Percentiles rank a stretch among this genome's conserved stretches.
phyloP scores from a whole-genome alignment of 257 asterid species.

The Lantana camara region DNA sequence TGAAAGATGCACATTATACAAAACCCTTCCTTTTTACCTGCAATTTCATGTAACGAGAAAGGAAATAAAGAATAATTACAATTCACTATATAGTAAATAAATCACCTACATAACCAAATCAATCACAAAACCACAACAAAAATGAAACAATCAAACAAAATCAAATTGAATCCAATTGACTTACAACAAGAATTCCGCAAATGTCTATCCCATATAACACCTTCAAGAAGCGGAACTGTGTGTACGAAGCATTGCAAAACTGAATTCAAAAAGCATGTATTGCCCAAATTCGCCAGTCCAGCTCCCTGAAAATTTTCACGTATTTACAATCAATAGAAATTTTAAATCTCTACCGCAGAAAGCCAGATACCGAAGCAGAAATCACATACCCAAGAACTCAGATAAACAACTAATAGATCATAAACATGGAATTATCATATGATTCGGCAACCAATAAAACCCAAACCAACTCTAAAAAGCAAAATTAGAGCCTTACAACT shows the following conservation, averaged over 20 bases:
- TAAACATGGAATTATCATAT: neutral
- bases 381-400: neutral
- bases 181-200: constrained; percentile 44
- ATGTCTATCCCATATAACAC: constrained; percentile 43
- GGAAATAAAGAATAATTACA: neutral
- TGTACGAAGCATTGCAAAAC: constrained; percentile 86
- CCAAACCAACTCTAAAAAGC: neutral
- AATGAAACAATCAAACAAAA: neutral
- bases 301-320: constrained; percentile 62
- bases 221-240: constrained; percentile 74
- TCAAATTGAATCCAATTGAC: constrained; percentile 1
- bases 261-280: constrained; percentile 86
- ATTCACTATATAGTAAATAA: constrained; percentile 5
- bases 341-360: neutral
- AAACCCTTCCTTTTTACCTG: constrained; percentile 52
- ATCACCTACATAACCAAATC: neutral
- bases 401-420: neutral
- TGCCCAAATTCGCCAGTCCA: constrained; percentile 84
- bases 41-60: constrained; percentile 18
- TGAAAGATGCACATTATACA: constrained; percentile 59
- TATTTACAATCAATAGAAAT: neutral
- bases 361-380: neutral
- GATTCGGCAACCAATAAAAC: neutral
- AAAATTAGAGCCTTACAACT: constrained; percentile 21
- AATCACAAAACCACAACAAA: neutral